Base-by-base conservation (phyloP, 306 rosid genomes). In the Vigna mungo region DNA sequence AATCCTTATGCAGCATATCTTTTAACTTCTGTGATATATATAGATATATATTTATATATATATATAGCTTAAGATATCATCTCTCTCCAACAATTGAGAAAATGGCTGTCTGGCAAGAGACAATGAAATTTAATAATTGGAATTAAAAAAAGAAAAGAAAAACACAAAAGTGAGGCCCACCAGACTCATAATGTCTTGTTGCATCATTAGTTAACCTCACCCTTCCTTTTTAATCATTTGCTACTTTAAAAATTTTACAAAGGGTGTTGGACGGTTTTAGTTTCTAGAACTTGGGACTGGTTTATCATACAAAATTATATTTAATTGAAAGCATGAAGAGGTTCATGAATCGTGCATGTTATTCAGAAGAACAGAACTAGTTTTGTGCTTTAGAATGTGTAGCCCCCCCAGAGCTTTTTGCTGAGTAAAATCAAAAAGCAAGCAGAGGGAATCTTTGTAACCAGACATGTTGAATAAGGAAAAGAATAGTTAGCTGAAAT, bases 101-200 rank as follows among this genome's bases (percentile, higher is more conserved):
- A 87, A 82, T 90, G 96, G 90, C 84, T 88, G 90, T 89, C 89
- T 84, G 93, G 83, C 80, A 84, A 89, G 89, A 84, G 96, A 88
- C 89, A 92, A 84, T 51, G 85, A 79, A 76, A 81, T 87, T 86
- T 83, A 87, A 86, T 84, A 90, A 87, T 83, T 78, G 85, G 85
- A 86, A 84, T 77, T 84, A 60, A 80, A 81, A 52, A 79, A 80
- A 79, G 79, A 81, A 78, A 58, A 82, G 78, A 87, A 62, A 81
- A 87, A 81, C 85, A 87, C 76, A 88, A 87, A 80, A 82, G 83
- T 68, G 88, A 75, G 90, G 58, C 89, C 89, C 85, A 85, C 96
- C 48, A 78, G 85, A 82, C 85, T 87, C 90, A 92, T 86, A 75
- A 78, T 87, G 91, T 85, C 72, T 80, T 84, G 87, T 84, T 88